Evolutionary conservation across 1,284 basidiomycete genomes (phyloP), one percentile per base, ranked within the genome.

Genomic region (Anthracocystis walkeri): DNA sequence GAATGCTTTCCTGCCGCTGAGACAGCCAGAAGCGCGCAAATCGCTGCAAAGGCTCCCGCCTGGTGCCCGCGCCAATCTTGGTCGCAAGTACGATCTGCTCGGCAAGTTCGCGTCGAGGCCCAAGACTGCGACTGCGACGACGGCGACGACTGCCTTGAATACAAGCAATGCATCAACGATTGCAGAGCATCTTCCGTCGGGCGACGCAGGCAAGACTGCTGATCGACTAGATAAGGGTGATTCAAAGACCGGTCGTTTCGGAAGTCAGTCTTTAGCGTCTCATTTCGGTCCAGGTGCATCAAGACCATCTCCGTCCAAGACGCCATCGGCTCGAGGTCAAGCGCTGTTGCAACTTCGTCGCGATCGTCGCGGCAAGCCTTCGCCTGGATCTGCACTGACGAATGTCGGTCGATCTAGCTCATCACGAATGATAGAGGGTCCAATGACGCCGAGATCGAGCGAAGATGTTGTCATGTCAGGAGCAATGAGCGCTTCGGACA

Each of bases 81-180:
- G 51, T 4, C 65, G 62, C 51, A 77, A 77, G 42, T 77, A 78
- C 29, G 73, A 74, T 23, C 25, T 65, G 46, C 45, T 71, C 3
- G 76, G 76, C 54, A 75, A 73, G 27, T 78, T 78, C 21, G 67
- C 55, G 3, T 65, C 62, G 23, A 53, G 51, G 27, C 72, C 70
- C 14, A 69, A 66, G 46, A 57, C 44, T n/a, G n/a, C 44, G 11
- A 51, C 59, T 18, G 35, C 54, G 3, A 42, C 45, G 14, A 21
- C 41, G 18, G 40, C 18, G n/a, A 38, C 23, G 2, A 27, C 58
- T 3, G 35, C 53, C 35, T 45, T 44, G 18, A 31, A 50, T 8
- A 42, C 49, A 20, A 51, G 6, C 42, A 67, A 42, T 16, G 55
- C 50, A 2, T 1, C 58, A 18, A 14, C 51, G 25, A 54, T 29